These are phyloP conservation scores for Bryoglossum gracile DNA, from an alignment of 495 filamentous ascomycete genomes.

Conservation along the genomic window DNA sequence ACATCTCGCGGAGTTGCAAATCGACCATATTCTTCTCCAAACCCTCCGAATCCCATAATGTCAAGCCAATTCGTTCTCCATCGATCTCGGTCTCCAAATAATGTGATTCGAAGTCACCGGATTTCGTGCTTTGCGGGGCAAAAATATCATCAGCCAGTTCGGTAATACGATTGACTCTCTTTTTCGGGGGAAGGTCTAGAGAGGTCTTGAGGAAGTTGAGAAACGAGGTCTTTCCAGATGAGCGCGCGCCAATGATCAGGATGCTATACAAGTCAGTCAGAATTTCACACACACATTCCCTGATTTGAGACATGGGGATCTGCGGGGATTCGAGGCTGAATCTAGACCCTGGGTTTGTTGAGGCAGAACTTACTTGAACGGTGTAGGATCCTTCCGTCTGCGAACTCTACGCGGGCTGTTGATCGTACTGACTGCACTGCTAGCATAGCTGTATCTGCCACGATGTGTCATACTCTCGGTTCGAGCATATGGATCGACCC, in stretches of 20 bases:
- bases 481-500: conserved; percentile 68
- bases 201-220: conserved; percentile 88
- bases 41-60: conserved; percentile 92
- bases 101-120: conserved; percentile 66
- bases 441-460: conserved; percentile 94
- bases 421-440: conserved; percentile 82
- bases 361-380: conserved; percentile 80
- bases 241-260: conserved; percentile 80
- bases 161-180: conserved; percentile 47
- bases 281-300: no score
- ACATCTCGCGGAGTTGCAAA: conserved; percentile 85
- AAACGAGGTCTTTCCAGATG: conserved; percentile 93
- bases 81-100: conserved; percentile 96
- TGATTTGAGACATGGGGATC: no score
- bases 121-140: conserved; percentile 38
- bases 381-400: conserved; percentile 91
- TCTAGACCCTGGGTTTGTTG: neutral
- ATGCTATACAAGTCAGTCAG: conserved; percentile 49
- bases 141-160: conserved; percentile 45
- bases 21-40: conserved; percentile 91
- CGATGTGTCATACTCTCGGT: conserved; percentile 96
- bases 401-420: conserved; percentile 90
- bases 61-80: conserved; percentile 83
- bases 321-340: no score
- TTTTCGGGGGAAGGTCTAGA: conserved; percentile 71